Evolutionary conservation across 495 filamentous ascomycete species (phyloP).

Genomic region (Bacidia gigantensis): DNA sequence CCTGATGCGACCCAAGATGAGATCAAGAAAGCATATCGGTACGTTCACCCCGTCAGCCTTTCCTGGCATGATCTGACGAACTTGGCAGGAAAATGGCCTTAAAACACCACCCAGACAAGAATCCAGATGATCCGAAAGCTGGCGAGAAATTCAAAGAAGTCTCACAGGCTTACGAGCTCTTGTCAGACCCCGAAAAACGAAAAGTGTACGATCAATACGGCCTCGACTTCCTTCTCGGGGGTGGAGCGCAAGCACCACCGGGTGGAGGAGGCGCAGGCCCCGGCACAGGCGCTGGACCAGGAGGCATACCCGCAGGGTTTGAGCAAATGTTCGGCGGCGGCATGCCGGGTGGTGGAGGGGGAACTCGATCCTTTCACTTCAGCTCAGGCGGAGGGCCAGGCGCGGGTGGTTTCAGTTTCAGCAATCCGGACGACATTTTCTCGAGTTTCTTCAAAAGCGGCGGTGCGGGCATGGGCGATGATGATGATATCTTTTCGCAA

Average conservation of each 20-base stretch:
- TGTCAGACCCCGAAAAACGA: constrained; percentile 92
- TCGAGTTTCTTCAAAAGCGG: constrained; percentile 57
- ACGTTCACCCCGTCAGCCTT: constrained; percentile 23
- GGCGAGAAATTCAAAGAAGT: constrained; percentile 90
- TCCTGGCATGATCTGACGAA: neutral
- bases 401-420: constrained; percentile 57
- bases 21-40: constrained; percentile 94
- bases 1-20: constrained; percentile 76
- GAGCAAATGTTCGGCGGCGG: constrained; percentile 23
- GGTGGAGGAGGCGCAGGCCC: constrained; percentile 43
- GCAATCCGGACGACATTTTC: constrained; percentile 73
- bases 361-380: constrained; percentile 60
- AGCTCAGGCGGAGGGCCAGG: constrained; percentile 44
- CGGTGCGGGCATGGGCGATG: constrained; percentile 34
- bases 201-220: constrained; percentile 93
- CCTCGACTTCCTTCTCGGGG: constrained; percentile 80
- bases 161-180: constrained; percentile 94
- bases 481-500: constrained; percentile 40
- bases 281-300: constrained; percentile 36
- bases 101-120: constrained; percentile 95
- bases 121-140: constrained; percentile 74
- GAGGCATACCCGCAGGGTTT: constrained; percentile 30
- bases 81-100: constrained; percentile 61
- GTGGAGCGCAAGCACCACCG: constrained; percentile 59
- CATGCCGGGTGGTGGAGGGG: constrained; percentile 38